Percentiles rank a stretch among this genome's conserved stretches.
Evolutionary conservation across 73 alveolate species (phyloP).

Genomic region (Blepharisma stoltei): DNA sequence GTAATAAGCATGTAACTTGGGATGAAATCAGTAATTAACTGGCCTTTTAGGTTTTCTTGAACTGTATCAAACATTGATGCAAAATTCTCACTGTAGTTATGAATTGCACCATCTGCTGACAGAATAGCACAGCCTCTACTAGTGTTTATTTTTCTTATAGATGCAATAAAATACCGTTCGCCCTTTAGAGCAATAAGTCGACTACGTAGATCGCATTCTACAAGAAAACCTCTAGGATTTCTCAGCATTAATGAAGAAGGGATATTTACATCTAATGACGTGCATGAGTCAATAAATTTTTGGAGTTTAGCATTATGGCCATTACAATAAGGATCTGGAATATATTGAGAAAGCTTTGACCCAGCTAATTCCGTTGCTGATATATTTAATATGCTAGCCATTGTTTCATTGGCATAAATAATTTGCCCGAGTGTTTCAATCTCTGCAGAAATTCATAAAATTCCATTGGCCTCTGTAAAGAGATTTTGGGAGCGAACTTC

Average conservation of each 20-base stretch:
- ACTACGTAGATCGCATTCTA: neutral
- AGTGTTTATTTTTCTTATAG: neutral
- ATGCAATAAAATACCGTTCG: neutral
- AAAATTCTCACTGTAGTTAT: neutral
- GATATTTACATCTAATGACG: neutral
- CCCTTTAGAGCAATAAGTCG: neutral
- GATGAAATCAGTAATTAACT: too few species aligned
- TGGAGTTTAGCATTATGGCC: neutral
- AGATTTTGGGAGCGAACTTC: neutral
- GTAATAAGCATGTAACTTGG: too few species aligned
- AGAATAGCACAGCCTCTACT: neutral
- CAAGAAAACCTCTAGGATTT: conserved; percentile 12
- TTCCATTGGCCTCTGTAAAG: neutral
- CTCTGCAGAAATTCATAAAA: conserved; percentile 7
- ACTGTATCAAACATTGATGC: neutral
- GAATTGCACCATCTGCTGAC: neutral
- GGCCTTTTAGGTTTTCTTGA: too few species aligned
- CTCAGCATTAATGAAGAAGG: neutral
- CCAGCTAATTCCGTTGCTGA: neutral
- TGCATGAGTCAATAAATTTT: neutral
- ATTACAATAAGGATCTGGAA: neutral
- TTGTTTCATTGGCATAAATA: neutral
- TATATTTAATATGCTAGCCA: neutral
- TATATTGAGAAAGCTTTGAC: neutral
- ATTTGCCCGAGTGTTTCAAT: neutral